A percentile compares a stretch with the other conserved stretches of the same genome.
Conservation (phyloP, 2,329 filamentous ascomycete species). For the Aureobasidium melanogenum region DNA sequence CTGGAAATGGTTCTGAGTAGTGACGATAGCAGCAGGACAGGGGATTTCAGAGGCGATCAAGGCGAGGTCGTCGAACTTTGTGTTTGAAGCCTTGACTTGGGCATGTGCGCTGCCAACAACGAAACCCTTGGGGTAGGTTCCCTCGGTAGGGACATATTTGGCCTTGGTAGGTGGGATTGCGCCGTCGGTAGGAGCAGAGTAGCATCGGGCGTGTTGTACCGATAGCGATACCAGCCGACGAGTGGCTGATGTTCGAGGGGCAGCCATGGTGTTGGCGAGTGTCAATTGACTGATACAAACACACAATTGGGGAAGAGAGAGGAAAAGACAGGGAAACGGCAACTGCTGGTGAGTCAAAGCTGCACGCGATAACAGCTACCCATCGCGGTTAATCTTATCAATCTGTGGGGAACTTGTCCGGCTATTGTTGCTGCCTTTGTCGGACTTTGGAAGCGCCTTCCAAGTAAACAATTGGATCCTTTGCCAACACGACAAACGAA, state of each 20-base stretch:
- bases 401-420: not conserved
- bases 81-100: slow-evolving; percentile 89
- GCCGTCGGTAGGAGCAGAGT: slow-evolving; percentile 51
- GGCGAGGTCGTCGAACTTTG: slow-evolving; percentile 80
- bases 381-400: not conserved
- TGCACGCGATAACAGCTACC: not conserved
- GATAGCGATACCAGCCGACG: slow-evolving; percentile 21
- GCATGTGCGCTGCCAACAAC: slow-evolving; percentile 78
- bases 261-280: not conserved
- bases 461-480: not conserved
- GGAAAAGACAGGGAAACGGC: not conserved
- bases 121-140: slow-evolving; percentile 88
- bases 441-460: not conserved
- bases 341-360: not conserved
- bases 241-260: not conserved
- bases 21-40: slow-evolving; percentile 76
- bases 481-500: not conserved
- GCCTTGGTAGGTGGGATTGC: slow-evolving; percentile 69
- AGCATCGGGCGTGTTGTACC: slow-evolving; percentile 38
- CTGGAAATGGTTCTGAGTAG: slow-evolving; percentile 98
- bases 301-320: not conserved
- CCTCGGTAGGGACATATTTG: slow-evolving; percentile 79
- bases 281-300: not conserved
- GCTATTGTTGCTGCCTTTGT: not conserved
- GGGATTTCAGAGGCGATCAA: slow-evolving; percentile 79